Evolutionary conservation across 352 stramenopile species (phyloP), one percentile per base, ranked within the genome.

Genomic region (Pythium vanterpoolii): DNA sequence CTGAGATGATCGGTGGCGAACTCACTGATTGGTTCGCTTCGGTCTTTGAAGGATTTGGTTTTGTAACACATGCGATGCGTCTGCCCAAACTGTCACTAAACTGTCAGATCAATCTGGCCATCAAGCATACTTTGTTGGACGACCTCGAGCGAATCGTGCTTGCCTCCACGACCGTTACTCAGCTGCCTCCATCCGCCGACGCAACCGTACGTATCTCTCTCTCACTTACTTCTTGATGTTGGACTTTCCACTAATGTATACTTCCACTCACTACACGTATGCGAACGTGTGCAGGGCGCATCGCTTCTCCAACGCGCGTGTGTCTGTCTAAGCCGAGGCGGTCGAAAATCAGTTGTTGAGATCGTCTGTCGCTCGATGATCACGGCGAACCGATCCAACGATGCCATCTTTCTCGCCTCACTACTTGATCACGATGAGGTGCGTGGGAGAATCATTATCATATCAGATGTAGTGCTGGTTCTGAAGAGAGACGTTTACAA

Each of bases 31-130:
- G 76, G 78, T 19, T 93, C 4, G 77, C 68, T 3, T 66, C 77
- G 4, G 73, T 87, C 9, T 83, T 89, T 18, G 80, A 93, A 50
- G 83, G 75, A 2, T 93, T 93, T 62, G 78, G 69, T 4, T 79
- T 85, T 47, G 50, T 68, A 19, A 28, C 49, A 0, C 63, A 80
- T 16, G 75, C 74, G 3, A 56, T 89, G 38, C 56, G 60, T 2
- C 63, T 89, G 2, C 61, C 66, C 1, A 62, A 67, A 14, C 56
- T 87, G 5, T 85, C 80, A 1, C 26, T 75, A 11, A 49, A 36
- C 0, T 49, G 79, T 30, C 79, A 78, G 59, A 63, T 87, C 33
- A 89, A 87, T 61, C 76, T 93, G 19, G 85, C 76, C 51, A 85
- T 90, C 49, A 93, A 80, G 54, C 78, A 93, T 42, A 62, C 68